Conservation (phyloP, 1,284 basidiomycete species). For the Takashimella tepidaria region DNA sequence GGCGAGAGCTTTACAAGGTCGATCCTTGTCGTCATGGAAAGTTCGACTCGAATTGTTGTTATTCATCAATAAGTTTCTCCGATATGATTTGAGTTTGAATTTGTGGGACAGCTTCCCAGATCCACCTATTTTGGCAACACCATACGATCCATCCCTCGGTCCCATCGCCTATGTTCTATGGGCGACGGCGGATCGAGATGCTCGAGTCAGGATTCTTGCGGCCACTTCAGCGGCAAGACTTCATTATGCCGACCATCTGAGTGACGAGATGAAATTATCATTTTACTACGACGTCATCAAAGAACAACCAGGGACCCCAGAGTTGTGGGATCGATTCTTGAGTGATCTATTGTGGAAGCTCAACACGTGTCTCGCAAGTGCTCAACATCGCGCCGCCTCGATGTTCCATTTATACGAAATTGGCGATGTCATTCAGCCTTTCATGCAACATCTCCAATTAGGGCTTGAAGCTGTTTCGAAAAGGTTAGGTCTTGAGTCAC, state of each 20-base stretch:
- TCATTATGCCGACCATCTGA: constrained; percentile 26
- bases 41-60: constrained; percentile 61
- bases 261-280: constrained; percentile 10
- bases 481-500: constrained; percentile 62
- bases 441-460: constrained; percentile 60
- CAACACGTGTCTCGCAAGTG: constrained; percentile 78
- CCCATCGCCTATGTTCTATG: constrained; percentile 53
- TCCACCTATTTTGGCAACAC: constrained; percentile 14
- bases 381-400: constrained; percentile 71
- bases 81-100: constrained; percentile 52
- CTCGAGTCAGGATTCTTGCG: constrained; percentile 76
- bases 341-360: constrained; percentile 72
- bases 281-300: constrained; percentile 25
- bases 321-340: constrained; percentile 60
- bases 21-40: constrained; percentile 58
- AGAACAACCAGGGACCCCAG: constrained; percentile 14
- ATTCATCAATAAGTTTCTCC: constrained; percentile 64
- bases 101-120: constrained; percentile 30
- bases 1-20: constrained; percentile 49
- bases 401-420: constrained; percentile 83
- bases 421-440: constrained; percentile 50
- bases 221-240: constrained; percentile 57
- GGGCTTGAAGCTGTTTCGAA: constrained; percentile 61
- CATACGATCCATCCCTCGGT: constrained; percentile 9
- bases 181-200: constrained; percentile 65